phyloP scores from a whole-genome alignment of 495 filamentous ascomycete species.

The Chaetomium cochliodes region DNA sequence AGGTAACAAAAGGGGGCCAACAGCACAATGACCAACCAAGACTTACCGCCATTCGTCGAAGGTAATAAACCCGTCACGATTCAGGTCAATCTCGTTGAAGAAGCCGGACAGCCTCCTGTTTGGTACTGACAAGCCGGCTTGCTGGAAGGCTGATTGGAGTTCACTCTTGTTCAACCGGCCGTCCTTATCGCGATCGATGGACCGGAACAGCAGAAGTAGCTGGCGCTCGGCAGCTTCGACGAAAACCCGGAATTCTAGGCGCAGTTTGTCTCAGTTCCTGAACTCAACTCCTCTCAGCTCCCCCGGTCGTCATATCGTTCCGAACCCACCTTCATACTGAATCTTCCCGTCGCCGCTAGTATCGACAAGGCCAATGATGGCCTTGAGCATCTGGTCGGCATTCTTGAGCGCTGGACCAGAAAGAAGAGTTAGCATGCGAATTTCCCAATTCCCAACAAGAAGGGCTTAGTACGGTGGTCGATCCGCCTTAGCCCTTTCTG shows the following conservation, averaged over 20 bases:
- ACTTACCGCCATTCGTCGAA: slow-evolving; percentile 96
- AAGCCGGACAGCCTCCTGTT: slow-evolving; percentile 75
- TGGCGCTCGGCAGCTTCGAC: slow-evolving; percentile 82
- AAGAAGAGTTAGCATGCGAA: slow-evolving; percentile 12
- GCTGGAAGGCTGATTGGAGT: slow-evolving; percentile 71
- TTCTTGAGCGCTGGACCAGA: slow-evolving; percentile 75
- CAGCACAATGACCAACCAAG: slow-evolving; percentile 1
- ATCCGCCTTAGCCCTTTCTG: slow-evolving; percentile 82
- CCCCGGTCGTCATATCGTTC: no score
- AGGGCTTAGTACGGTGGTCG: slow-evolving; percentile 75
- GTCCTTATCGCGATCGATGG: slow-evolving; percentile 82
- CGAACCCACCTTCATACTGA: slow-evolving; percentile 71
- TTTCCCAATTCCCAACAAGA: neutral
- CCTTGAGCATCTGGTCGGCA: slow-evolving; percentile 79
- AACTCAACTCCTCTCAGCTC: neutral
- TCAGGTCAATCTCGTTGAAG: slow-evolving; percentile 84
- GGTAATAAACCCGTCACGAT: slow-evolving; percentile 82
- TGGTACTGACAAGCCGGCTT: slow-evolving; percentile 75
- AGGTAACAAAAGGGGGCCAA: slow-evolving; percentile 1
- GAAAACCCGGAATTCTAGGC: slow-evolving; percentile 82
- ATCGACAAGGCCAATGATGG: slow-evolving; percentile 78
- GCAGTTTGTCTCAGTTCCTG: slow-evolving; percentile 18
- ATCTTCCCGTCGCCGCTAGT: slow-evolving; percentile 84
- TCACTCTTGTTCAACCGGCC: slow-evolving; percentile 87
- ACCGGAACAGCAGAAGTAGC: slow-evolving; percentile 75